phyloP scores from a whole-genome alignment of 257 asterid species.

The Verbascum thapsus region DNA sequence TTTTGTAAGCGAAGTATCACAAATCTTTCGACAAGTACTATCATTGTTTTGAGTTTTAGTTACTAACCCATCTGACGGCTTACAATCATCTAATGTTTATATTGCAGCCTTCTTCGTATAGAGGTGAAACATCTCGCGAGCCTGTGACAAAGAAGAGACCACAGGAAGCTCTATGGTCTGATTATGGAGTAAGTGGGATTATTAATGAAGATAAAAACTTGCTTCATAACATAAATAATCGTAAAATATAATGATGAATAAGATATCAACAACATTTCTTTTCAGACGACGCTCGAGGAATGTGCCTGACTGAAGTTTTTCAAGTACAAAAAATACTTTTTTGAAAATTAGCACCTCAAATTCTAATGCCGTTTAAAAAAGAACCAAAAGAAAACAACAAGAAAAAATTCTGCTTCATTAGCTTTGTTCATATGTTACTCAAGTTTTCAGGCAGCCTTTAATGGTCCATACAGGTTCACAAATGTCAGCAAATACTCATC shows the following conservation, averaged over 20 bases:
- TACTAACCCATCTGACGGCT: constrained; percentile 9
- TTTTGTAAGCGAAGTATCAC: too few relatives aligned
- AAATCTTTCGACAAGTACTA: constrained; percentile 4
- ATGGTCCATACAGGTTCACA: too few relatives aligned
- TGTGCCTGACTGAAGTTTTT: neutral
- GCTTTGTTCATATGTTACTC: too few relatives aligned
- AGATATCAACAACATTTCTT: neutral
- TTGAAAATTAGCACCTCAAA: constrained; percentile 8
- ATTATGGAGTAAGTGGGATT: constrained; percentile 60
- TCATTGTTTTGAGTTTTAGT: constrained; percentile 13
- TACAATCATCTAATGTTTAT: constrained; percentile 32
- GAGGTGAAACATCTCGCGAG: constrained; percentile 74
- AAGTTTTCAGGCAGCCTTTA: too few relatives aligned
- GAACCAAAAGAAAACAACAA: constrained; percentile 2
- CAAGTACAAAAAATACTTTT: neutral
- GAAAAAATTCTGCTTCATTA: too few relatives aligned
- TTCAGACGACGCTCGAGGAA: neutral
- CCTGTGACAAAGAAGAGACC: constrained; percentile 67
- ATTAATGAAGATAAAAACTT: constrained; percentile 13
- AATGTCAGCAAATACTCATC: too few relatives aligned
- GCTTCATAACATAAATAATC: neutral
- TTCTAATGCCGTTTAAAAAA: neutral
- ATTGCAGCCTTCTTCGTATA: constrained; percentile 65
- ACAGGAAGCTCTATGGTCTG: constrained; percentile 61
- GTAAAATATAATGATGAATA: constrained; percentile 3